These are phyloP conservation scores for Alloteropsis semialata DNA, from an alignment of 176 grass and related monocot species.

Conservation along the genomic window DNA sequence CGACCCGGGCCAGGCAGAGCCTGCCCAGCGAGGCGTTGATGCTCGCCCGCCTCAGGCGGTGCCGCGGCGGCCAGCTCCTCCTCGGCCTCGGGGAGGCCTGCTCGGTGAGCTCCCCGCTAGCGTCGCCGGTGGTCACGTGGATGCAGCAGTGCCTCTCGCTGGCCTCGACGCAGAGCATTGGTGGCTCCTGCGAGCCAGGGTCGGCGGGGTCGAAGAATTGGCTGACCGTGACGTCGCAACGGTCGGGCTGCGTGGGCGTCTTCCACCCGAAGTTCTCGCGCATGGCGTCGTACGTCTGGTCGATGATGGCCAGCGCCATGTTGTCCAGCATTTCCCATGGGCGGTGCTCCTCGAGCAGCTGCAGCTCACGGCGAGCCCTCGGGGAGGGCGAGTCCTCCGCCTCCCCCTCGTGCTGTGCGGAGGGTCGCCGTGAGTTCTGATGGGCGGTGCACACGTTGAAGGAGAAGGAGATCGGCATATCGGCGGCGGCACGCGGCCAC, in stretches of 20 bases:
- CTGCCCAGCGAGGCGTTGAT: not conserved
- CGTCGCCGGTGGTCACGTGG: not conserved
- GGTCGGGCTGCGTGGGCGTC: not conserved
- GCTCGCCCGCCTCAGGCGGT: not conserved
- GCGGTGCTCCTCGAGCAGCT: not conserved
- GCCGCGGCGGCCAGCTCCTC: not conserved
- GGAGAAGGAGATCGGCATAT: not conserved
- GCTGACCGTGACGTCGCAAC: not conserved
- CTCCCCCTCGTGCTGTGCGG: not conserved
- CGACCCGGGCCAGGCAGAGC: not conserved
- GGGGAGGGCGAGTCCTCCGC: no score
- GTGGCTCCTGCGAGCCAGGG: not conserved
- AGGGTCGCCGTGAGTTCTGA: not conserved
- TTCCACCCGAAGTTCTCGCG: not conserved
- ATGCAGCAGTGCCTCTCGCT: conserved; percentile 3
- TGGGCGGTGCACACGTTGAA: not conserved
- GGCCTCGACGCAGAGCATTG: not conserved
- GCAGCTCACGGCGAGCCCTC: not conserved
- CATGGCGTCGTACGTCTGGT: conserved; percentile 16
- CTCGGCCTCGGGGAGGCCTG: not conserved
- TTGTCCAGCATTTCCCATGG: conserved; percentile 27
- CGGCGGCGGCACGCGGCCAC: not conserved
- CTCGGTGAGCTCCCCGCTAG: not conserved
- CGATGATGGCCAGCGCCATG: conserved; percentile 19
- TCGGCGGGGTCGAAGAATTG: not conserved